Base-by-base conservation (phyloP, 768 basidiomycete species). In the Russula abietina region DNA sequence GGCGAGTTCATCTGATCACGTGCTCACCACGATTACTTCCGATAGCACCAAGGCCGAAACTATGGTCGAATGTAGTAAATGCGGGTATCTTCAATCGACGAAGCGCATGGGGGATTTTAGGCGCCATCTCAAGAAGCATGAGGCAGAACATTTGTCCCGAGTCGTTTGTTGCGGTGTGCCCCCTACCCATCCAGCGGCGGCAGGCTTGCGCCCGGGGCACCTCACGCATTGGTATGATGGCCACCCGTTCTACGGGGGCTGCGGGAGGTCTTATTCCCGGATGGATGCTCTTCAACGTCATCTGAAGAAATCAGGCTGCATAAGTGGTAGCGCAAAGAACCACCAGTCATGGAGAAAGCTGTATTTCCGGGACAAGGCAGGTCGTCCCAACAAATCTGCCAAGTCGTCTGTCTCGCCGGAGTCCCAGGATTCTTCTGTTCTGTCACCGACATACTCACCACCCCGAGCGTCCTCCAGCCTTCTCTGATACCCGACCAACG, bases 241-340 rank as follows among this genome's bases (percentile, higher is more conserved):
- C 7, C 17, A 4, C 3, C 28, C 24, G 17, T 64, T 64, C 52
- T 19, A 49, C 36, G 62, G 62, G 3, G 62, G 62, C 4, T 64
- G 62, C 19, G 62, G 62, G 16, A 64, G 33, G 39, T 26, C 57
- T 3, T 64, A 59, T 50, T 55, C 62, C 6, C 22, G 62, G 14
- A 64, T 59, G 62, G 62, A 64, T 19, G 57, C 62, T 10, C 53
- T 64, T 12, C 57, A 59, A 22, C 57, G 62, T 10, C 62, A 64
- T 32, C 41, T 64, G 38, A 39, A 48, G 24, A 62, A 39, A 28
- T 62, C 56, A 4, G 28, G 16, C 16, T 62, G 61, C 43, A 22
- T 53, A 1, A 16, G 51, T 8, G 61, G 61, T 19, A 58, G 26
- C 22, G 24, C 57, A 9, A 58, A 43, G 38, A 57, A 64, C 19